These are phyloP conservation scores for Podaxis sp. DNA, from an alignment of 768 basidiomycete species.

Conservation along the genomic window DNA sequence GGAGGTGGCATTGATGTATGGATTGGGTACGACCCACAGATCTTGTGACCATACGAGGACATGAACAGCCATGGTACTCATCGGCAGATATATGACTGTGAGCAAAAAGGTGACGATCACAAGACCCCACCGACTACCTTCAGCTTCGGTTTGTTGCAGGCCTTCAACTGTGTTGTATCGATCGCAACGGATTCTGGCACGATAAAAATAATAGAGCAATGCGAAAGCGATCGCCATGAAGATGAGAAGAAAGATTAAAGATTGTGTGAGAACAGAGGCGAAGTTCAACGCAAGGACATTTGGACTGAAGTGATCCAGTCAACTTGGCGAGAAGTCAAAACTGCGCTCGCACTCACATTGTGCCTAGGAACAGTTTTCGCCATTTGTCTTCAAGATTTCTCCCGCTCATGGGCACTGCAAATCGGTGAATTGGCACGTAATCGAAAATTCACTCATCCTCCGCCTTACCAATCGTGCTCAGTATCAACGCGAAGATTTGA, in stretches of 20 bases:
- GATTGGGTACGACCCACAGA: constrained; percentile 71
- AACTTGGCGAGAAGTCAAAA: background rate
- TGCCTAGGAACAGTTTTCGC: constrained; percentile 62
- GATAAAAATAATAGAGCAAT: constrained; percentile 60
- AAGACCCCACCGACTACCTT: constrained; percentile 49
- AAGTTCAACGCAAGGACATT: constrained; percentile 77
- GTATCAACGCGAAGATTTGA: constrained; percentile 69
- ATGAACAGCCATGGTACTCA: constrained; percentile 76
- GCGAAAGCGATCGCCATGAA: constrained; percentile 54
- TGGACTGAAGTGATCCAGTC: constrained; percentile 42
- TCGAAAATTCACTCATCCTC: background rate
- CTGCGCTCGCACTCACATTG: constrained; percentile 49
- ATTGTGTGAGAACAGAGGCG: constrained; percentile 55
- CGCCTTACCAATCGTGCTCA: constrained; percentile 61
- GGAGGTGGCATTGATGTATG: constrained; percentile 58
- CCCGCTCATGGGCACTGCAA: constrained; percentile 38
- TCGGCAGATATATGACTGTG: constrained; percentile 70
- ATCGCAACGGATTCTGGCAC: constrained; percentile 46
- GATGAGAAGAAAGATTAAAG: constrained; percentile 58
- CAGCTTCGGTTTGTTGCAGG: constrained; percentile 44
- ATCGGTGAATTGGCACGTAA: background rate
- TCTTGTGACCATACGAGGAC: constrained; percentile 78
- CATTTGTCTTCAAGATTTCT: constrained; percentile 46
- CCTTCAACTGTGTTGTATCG: constrained; percentile 54
- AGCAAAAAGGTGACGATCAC: constrained; percentile 65